Conservation (phyloP, 2,329 filamentous ascomycete species). For the Metarhizium humberi region DNA sequence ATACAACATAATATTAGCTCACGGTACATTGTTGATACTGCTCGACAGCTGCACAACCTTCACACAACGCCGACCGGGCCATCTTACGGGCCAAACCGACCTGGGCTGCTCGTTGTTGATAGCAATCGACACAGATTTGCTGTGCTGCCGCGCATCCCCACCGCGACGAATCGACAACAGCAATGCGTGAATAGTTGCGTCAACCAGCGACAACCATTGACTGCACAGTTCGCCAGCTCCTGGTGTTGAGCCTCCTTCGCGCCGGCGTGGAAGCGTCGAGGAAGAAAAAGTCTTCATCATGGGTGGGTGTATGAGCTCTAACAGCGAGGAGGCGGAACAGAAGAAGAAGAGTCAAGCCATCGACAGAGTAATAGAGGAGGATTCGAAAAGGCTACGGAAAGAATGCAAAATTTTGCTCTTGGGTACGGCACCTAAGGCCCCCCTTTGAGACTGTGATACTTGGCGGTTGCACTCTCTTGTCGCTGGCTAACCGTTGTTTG, state of each 20-base stretch:
- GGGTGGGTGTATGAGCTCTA: conserved; percentile 89
- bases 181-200: conserved; percentile 1
- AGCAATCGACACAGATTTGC: not conserved
- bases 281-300: conserved; percentile 42
- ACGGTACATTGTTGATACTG: not conserved
- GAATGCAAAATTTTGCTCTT: conserved; percentile 98
- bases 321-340: conserved; percentile 77
- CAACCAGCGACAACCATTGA: not conserved
- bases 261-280: conserved; percentile 1
- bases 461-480: not conserved
- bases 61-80: not conserved
- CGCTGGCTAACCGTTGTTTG: conserved; percentile 10
- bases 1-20: not conserved
- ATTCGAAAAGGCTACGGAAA: conserved; percentile 81
- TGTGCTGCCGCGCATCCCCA: not conserved
- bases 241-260: not conserved
- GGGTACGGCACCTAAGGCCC: conserved; percentile 47
- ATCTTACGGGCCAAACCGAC: not conserved
- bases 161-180: not conserved
- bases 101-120: not conserved
- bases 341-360: conserved; percentile 97
- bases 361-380: conserved; percentile 87
- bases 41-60: not conserved
- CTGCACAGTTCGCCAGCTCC: not conserved
- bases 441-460: not conserved